These are phyloP conservation scores for Lasiosphaeris hirsuta DNA, from an alignment of 495 filamentous ascomycete genomes.

Conservation along the genomic window DNA sequence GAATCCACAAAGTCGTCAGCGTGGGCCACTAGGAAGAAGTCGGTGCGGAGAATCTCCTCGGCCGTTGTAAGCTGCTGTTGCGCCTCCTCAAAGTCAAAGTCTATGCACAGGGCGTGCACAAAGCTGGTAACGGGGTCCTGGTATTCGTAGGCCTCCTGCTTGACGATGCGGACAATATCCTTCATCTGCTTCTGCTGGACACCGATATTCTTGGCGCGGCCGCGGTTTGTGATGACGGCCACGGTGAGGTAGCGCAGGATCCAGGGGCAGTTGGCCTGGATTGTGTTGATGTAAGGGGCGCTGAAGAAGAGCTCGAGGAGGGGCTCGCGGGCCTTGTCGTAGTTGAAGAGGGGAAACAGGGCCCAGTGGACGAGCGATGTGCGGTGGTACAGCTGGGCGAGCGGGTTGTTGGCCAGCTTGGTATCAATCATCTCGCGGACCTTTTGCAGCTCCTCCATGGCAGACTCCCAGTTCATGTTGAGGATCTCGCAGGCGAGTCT, in stretches of 20 bases:
- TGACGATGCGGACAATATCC: slow-evolving; percentile 88
- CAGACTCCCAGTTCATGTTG: slow-evolving; percentile 86
- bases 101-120: slow-evolving; percentile 90
- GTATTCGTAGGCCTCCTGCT: slow-evolving; percentile 97
- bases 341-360: slow-evolving; percentile 98
- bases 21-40: slow-evolving; percentile 89
- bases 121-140: slow-evolving; percentile 93
- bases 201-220: slow-evolving; percentile 73
- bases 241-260: slow-evolving; percentile 91
- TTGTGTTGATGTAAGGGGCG: slow-evolving; percentile 95
- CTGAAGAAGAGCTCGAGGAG: slow-evolving; percentile 96
- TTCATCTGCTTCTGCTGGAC: slow-evolving; percentile 97
- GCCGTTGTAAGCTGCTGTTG: slow-evolving; percentile 88
- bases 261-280: slow-evolving; percentile 97
- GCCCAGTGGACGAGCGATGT: slow-evolving; percentile 98
- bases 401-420: slow-evolving; percentile 89
- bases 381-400: slow-evolving; percentile 89
- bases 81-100: slow-evolving; percentile 98
- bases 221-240: slow-evolving; percentile 93
- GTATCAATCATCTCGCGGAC: slow-evolving; percentile 90
- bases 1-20: slow-evolving; percentile 91
- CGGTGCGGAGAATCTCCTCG: slow-evolving; percentile 83
- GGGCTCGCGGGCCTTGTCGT: slow-evolving; percentile 83
- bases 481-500: slow-evolving; percentile 93
- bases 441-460: slow-evolving; percentile 93